Percentiles rank a stretch among this genome's conserved stretches.
phyloP scores from a whole-genome alignment of 2,329 filamentous ascomycete species.

The Ceratocystis cubensis region DNA sequence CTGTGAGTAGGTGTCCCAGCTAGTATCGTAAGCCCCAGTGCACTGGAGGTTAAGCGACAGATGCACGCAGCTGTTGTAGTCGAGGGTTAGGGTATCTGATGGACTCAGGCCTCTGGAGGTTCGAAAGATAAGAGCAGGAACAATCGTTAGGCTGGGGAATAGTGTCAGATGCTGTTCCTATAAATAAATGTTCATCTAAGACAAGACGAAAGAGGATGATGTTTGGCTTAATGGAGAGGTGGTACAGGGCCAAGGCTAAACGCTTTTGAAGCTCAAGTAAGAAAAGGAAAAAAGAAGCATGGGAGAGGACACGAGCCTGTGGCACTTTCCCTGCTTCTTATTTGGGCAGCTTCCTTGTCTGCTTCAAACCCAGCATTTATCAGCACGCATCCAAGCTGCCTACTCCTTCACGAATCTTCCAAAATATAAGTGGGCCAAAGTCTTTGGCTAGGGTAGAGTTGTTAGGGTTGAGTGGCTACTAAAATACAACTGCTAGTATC shows the following conservation, averaged over 20 bases:
- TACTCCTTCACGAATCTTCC: conserved; percentile 1
- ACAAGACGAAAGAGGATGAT: background rate
- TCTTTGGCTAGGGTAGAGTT: too few relatives aligned
- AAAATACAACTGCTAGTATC: background rate
- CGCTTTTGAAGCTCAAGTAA: background rate
- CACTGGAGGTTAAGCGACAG: background rate
- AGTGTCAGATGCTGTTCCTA: too few relatives aligned
- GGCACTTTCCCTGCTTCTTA: background rate
- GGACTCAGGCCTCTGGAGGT: background rate
- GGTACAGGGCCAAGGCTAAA: background rate
- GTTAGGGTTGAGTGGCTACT: background rate
- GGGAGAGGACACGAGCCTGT: background rate
- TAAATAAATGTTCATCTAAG: background rate
- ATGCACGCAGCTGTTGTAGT: background rate
- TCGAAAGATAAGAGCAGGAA: background rate
- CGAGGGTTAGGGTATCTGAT: background rate
- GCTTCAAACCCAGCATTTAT: background rate
- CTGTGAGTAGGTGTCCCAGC: background rate
- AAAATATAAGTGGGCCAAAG: background rate
- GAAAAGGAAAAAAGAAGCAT: background rate
- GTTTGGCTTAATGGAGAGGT: background rate
- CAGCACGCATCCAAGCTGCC: background rate
- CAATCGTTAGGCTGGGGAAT: too few relatives aligned
- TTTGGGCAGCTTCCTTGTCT: background rate
- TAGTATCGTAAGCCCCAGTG: background rate